Evolutionary conservation across 352 stramenopile genomes (phyloP).

Genomic region (Pythium diclinum): DNA sequence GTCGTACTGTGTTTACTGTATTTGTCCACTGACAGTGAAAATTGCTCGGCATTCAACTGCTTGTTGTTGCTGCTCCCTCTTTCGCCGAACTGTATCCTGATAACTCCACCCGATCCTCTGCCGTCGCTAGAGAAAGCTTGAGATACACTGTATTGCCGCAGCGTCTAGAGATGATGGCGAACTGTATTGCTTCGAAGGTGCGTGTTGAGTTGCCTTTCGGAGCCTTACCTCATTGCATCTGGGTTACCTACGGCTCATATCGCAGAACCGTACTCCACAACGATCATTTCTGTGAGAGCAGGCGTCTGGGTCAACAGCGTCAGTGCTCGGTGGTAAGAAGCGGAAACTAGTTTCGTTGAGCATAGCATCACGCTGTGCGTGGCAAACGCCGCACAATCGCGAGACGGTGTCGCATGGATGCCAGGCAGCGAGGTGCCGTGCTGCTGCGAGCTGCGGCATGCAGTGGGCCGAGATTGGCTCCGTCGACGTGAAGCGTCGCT

Average conservation of each 20-base stretch:
- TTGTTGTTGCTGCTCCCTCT: neutral
- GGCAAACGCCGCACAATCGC: neutral
- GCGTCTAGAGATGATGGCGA: slow-evolving; percentile 1
- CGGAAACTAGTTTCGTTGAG: neutral
- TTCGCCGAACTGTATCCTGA: neutral
- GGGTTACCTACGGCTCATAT: slow-evolving; percentile 1
- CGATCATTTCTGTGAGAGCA: neutral
- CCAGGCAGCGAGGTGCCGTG: neutral
- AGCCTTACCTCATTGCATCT: neutral
- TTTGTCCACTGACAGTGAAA: neutral
- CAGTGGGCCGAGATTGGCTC: too few species aligned
- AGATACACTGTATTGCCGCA: too few species aligned
- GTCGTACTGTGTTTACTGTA: neutral
- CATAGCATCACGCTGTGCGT: neutral
- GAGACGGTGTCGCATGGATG: neutral
- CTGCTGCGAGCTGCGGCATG: too few species aligned
- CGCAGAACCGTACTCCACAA: neutral
- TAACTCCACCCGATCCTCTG: neutral
- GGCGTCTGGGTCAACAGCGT: neutral
- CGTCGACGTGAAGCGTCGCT: too few species aligned
- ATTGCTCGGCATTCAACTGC: neutral
- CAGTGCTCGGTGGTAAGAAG: neutral
- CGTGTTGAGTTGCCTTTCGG: neutral
- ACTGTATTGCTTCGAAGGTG: neutral
- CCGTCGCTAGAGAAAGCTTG: too few species aligned